Evolutionary conservation across 768 basidiomycete species (phyloP), one percentile per base, ranked within the genome.

Genomic region (Leccinum olivaceopallidum): DNA sequence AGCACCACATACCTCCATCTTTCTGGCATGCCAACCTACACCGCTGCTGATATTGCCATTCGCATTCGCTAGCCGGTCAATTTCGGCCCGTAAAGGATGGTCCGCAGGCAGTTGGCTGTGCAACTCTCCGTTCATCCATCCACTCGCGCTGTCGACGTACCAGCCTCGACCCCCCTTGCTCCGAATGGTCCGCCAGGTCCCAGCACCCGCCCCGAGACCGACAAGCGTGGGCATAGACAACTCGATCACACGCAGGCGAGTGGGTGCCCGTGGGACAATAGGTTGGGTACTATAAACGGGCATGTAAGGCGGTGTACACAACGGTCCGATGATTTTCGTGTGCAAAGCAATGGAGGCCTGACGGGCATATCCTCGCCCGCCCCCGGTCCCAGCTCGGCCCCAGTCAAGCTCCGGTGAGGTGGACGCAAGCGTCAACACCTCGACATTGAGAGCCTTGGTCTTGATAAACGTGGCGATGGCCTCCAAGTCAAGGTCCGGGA

Each of bases 101-200:
- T 77, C 79, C 16, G 71, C 69, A 6, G 78, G 73, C 9, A 94
- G 74, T 65, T 88, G 86, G 39, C 92, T 76, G 67, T 76, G 76
- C 59, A 92, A 77, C 52, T 78, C 79, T 57, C 82, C 81, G 50
- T 77, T 78, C 53, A 71, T 62, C 95, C 95, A 97, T 3, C 88
- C 90, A 61, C 86, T 87, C 24, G 91, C 90, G 0, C 88, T 84
- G 72, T 98, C 91, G 55, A 95, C 93, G 69, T 94, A 97, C 95
- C 95, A 98, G 4, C 94, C 95, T 24, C 96, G 78, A 1, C 94
- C 89, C 8, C 96, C 96, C 72, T 97, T 97, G 69, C 92, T 94
- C 60, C 85, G 81, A n/a, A 98, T 80, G 61, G 91, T 89, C 56
- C 89, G 83, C 96, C 96, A 99, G 32, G 89, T 78, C 5, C 88